Conservation (phyloP, 176 grass and related monocot species). For the Oryza meridionalis region DNA sequence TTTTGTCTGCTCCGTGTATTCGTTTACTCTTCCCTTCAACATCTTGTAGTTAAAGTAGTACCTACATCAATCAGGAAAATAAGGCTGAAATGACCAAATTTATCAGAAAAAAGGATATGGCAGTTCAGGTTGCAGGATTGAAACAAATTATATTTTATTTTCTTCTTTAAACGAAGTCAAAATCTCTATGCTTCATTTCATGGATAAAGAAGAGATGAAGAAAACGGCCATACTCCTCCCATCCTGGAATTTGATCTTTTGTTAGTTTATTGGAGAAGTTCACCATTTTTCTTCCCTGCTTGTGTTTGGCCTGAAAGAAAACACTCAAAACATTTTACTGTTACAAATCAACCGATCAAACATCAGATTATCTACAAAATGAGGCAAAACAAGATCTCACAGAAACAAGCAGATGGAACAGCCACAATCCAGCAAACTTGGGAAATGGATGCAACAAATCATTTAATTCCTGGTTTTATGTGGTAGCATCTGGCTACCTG, state of each 20-base stretch:
- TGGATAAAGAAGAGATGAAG: neutral
- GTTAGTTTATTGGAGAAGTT: constrained; percentile 46
- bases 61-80: constrained; percentile 24
- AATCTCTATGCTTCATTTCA: neutral
- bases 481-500: neutral
- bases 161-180: neutral
- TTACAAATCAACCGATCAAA: neutral
- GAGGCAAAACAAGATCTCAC: neutral
- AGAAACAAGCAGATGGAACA: neutral
- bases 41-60: constrained; percentile 64
- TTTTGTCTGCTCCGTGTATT: constrained; percentile 55
- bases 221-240: constrained; percentile 39
- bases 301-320: neutral
- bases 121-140: neutral
- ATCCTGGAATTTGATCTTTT: constrained; percentile 46
- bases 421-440: neutral
- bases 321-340: neutral
- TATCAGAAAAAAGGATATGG: neutral
- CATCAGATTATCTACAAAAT: neutral
- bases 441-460: neutral
- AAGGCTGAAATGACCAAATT: neutral
- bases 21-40: constrained; percentile 57
- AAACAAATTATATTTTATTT: neutral
- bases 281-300: constrained; percentile 33
- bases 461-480: neutral